Evolutionary conservation across 306 rosid genomes (phyloP), one percentile per base, ranked within the genome.

Genomic region (Ammopiptanthus mongolicus): DNA sequence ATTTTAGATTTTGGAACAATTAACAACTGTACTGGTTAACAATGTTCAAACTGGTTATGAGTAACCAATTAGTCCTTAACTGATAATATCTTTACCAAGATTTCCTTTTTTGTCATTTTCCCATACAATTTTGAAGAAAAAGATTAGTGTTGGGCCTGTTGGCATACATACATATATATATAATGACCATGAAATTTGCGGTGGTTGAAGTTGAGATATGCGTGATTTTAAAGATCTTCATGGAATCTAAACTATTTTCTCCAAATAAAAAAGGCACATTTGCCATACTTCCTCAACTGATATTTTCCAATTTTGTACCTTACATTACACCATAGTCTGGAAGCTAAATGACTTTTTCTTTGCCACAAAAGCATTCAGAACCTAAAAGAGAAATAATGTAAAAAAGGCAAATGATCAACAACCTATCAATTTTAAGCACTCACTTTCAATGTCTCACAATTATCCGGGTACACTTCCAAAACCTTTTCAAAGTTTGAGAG

Each of bases 391-490:
- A 78, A 66, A 23, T 46, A 13, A 55, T 71, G 6, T 50, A 50
- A 39, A 59, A 76, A 74, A 41, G 29, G 65, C 13, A 39, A 22
- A 69, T 41, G 59, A 73, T 23, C 13, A 14, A 60, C 28, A 47
- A 42, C 63, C 73, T 53, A 74, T 51, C 15, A 9, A n/a, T 69
- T 67, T 60, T 65, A 80, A 77, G 81, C 66, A 80, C 93, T 83
- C 79, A 95, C 99, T 77, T 92, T 96, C 83, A 96, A 36, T n/a
- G 97, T 86, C 85, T 92, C 99, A 1, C 97, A 87, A 76, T 92
- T 92, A 87, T 95, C 97, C 0, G 96, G 96, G 80, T 87, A 88
- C 65, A 89, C 89, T 83, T 92, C 97, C 89, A 92, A 80, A 79
- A 95, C 97, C 89, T 92, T 95, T 55, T 95, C 97, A 66, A 95